Evolutionary conservation across 2,329 filamentous ascomycete genomes (phyloP), one percentile per base, ranked within the genome.

Genomic region (Stagonosporopsis rhizophila): DNA sequence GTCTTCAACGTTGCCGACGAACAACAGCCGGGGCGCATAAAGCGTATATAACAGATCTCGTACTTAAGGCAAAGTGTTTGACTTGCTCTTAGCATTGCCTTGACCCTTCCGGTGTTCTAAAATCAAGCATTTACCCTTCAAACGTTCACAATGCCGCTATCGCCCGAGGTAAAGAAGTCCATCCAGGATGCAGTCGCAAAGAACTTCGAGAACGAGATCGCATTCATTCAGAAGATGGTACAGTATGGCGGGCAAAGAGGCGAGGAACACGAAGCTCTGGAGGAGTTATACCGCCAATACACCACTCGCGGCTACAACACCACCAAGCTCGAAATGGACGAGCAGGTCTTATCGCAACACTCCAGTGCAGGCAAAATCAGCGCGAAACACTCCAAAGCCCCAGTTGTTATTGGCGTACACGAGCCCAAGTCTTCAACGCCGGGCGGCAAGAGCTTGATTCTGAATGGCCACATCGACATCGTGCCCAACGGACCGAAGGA

Each of bases 381-480:
- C 32, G 52, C 52, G 9, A 56, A 48, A n/a, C 58, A 62, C 23
- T 62, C 60, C 15, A 58, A 55, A 30, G 60, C 60, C 7, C 60
- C 60, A 6, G 60, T 60, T 2, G 30, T 62, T 2, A 28, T 62
- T 5, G 60, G 58, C 15, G 44, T 62, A 19, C 48, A 60, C 11
- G 49, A 58, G 20, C 58, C 60, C 4, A 57, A 30, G 27, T 46
- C 52, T 2, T n/a, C 41, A 1, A 56, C 30, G 9, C 40, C 57
- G 5, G 57, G 52, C 15, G 64, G 52, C 38, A 67, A 57, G 51
- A 67, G 64, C 30, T 41, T 67, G 11, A 65, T 67, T 6, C 19
- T 67, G 28, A 67, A 67, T 22, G 60, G 60, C 0, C 64, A 67
- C 19, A 62, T 67, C 38, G 64, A 67, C 20, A 60, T 67, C 2